Evolutionary conservation across 371 early-diverging fungal species (phyloP).

Genomic region (Apophysomyces variabilis): DNA sequence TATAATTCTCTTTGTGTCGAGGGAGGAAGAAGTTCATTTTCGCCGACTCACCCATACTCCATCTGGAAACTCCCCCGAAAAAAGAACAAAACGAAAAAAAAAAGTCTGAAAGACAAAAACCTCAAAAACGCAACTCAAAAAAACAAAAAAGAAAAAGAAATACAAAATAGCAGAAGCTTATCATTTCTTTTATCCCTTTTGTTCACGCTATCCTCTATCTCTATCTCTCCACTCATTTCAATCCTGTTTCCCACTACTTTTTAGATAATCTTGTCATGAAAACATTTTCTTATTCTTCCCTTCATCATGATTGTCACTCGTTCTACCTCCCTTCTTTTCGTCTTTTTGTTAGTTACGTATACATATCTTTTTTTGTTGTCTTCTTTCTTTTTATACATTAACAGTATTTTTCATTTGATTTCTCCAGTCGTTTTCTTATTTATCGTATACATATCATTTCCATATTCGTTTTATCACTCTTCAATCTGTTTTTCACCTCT

Average conservation of each 20-base stretch:
- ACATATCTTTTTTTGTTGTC: conserved; percentile 9
- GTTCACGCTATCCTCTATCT: background rate
- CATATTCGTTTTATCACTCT: background rate
- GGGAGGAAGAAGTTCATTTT: too few species aligned
- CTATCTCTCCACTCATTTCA: background rate
- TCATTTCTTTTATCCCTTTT: too few species aligned
- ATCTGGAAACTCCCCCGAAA: too few species aligned
- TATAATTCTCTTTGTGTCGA: too few species aligned
- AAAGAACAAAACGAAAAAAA: too few species aligned
- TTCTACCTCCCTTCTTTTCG: background rate
- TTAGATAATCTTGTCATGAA: conserved; percentile 3
- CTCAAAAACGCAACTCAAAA: background rate
- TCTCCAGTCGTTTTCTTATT: conserved; percentile 15
- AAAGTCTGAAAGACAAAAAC: too few species aligned
- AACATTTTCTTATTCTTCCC: background rate
- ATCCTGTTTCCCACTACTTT: background rate
- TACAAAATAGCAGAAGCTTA: background rate
- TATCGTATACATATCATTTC: conserved; percentile 1
- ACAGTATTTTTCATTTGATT: conserved; percentile 4
- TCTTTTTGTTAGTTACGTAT: conserved; percentile 1
- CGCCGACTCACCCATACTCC: too few species aligned
- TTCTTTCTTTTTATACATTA: conserved; percentile 12
- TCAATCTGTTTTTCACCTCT: background rate
- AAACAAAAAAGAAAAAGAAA: background rate
- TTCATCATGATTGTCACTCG: conserved; percentile 9